phyloP scores from a whole-genome alignment of 2,329 filamentous ascomycete genomes.

The Hymenotorrendiella dingleyae region DNA sequence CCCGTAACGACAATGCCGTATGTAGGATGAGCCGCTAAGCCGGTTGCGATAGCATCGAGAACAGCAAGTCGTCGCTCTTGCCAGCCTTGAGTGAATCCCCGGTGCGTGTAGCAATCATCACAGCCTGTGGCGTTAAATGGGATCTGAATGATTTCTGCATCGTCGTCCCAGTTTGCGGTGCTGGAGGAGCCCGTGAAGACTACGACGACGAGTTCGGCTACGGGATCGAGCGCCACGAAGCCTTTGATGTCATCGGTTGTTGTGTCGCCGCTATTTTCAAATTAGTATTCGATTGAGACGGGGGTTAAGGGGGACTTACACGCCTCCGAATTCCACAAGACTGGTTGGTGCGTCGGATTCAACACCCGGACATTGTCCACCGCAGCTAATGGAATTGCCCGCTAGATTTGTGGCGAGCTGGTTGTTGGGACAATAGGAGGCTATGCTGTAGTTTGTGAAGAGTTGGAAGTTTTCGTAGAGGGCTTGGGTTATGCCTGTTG shows the following conservation, averaged over 20 bases:
- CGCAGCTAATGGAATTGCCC: conserved; percentile 14
- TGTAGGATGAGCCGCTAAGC: conserved; percentile 17
- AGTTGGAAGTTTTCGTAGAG: conserved; percentile 20
- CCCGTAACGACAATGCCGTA: conserved; percentile 27
- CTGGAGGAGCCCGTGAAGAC: conserved; percentile 18
- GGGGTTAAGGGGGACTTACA: conserved; percentile 4
- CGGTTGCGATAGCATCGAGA: conserved; percentile 13
- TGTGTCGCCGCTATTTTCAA: conserved; percentile 6
- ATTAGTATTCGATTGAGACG: not conserved
- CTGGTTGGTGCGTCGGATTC: conserved; percentile 12
- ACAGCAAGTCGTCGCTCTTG: conserved; percentile 16
- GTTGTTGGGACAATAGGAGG: conserved; percentile 22
- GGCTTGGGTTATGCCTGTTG: too few relatives aligned
- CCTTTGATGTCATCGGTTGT: conserved; percentile 14
- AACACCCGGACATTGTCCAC: conserved; percentile 13
- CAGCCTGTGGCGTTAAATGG: conserved; percentile 3
- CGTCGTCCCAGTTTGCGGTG: conserved; percentile 10
- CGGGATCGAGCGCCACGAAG: conserved; percentile 16
- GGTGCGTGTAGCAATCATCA: conserved; percentile 18
- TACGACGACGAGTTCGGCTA: conserved; percentile 14
- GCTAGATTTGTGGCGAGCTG: conserved; percentile 6
- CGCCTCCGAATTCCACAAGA: conserved; percentile 14
- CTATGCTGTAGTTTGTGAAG: conserved; percentile 20
- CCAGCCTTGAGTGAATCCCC: conserved; percentile 21
- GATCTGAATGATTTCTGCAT: conserved; percentile 11